These are phyloP conservation scores for Cercospora citrullina DNA, from an alignment of 2,329 filamentous ascomycete genomes.

Conservation along the genomic window DNA sequence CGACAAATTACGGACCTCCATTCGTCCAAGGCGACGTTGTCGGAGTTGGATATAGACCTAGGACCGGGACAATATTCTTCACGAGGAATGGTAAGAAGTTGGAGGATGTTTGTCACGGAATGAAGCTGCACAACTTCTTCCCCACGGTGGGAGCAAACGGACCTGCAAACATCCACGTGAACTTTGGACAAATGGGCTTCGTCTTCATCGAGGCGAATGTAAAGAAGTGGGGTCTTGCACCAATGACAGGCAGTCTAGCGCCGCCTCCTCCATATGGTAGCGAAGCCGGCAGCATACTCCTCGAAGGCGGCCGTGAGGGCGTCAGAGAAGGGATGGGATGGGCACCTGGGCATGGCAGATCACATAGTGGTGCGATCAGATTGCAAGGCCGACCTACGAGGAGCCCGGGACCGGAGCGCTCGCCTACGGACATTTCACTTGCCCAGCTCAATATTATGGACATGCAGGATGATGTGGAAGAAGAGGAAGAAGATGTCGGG, in stretches of 20 bases:
- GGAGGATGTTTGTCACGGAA: conserved; percentile 87
- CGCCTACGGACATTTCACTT: conserved; percentile 93
- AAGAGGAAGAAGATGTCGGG: conserved; percentile 41
- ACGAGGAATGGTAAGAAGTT: conserved; percentile 97
- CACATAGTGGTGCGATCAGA: conserved; percentile 75
- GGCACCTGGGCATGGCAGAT: conserved; percentile 67
- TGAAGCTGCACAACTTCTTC: conserved; percentile 96
- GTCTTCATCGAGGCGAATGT: conserved; percentile 99
- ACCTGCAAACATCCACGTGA: conserved; percentile 89
- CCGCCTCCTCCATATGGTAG: conserved; percentile 95
- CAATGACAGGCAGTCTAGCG: conserved; percentile 90
- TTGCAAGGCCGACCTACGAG: conserved; percentile 66
- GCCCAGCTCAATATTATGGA: conserved; percentile 76
- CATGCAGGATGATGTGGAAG: conserved; percentile 44
- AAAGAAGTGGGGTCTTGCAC: conserved; percentile 98
- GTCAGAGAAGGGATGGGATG: conserved; percentile 56
- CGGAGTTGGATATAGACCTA: conserved; percentile 89
- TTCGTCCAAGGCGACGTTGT: conserved; percentile 94
- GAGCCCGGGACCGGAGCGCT: conserved; percentile 84
- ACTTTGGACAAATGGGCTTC: conserved; percentile 96
- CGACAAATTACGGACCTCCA: conserved; percentile 76
- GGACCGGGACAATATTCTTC: conserved; percentile 95
- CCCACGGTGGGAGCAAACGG: conserved; percentile 95
- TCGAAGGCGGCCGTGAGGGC: conserved; percentile 71
- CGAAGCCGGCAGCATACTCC: conserved; percentile 91